Evolutionary conservation across 306 rosid species (phyloP).

Genomic region (Casuarina equisetifolia): DNA sequence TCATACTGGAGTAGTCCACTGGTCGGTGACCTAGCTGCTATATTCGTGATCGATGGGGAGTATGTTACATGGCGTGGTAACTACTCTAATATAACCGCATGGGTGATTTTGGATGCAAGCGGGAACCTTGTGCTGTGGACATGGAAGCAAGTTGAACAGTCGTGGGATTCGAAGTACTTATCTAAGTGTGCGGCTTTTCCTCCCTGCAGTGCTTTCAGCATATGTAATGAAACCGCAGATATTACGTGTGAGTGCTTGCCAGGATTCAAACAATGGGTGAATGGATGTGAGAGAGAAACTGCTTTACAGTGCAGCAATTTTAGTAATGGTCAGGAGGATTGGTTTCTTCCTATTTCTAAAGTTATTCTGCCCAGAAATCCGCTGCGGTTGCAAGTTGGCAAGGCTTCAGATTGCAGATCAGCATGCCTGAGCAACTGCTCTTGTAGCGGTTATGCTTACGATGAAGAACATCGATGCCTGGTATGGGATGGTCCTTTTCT

Average conservation of each 20-base stretch:
- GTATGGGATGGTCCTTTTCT: background rate
- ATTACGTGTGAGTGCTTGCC: background rate
- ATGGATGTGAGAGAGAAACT: background rate
- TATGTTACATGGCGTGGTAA: background rate
- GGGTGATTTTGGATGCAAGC: background rate
- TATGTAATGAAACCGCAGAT: background rate
- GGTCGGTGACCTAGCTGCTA: background rate
- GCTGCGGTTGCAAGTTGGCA: background rate
- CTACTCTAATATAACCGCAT: background rate
- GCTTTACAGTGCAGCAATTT: background rate
- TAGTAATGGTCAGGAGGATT: background rate
- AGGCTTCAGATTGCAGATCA: background rate
- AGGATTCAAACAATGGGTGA: background rate
- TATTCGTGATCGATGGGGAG: background rate
- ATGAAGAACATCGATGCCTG: background rate
- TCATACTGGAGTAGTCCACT: background rate
- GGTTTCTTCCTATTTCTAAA: background rate
- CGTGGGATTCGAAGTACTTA: background rate
- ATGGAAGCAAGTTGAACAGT: background rate
- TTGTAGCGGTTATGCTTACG: conserved; percentile 21
- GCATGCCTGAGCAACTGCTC: conserved; percentile 15
- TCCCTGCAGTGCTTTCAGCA: background rate
- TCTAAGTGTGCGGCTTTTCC: background rate
- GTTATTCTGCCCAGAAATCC: background rate
- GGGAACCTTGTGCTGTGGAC: background rate